Evolutionary conservation across 2,329 filamentous ascomycete genomes (phyloP).

Genomic region (Fusarium succisae): DNA sequence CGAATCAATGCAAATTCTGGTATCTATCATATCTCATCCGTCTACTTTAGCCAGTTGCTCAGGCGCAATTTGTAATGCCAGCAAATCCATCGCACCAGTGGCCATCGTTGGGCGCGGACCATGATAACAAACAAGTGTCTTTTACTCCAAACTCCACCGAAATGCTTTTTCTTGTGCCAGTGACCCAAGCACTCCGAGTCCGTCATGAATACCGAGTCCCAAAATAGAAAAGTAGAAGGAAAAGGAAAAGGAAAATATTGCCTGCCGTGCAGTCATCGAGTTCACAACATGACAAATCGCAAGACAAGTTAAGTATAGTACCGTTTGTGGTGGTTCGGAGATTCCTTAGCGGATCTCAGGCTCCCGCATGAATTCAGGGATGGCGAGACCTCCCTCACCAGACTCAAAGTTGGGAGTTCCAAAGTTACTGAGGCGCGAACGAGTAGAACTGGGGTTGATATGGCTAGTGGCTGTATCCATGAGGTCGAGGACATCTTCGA

Average conservation of each 20-base stretch:
- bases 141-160: constrained; percentile 16
- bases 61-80: background rate
- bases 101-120: background rate
- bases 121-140: constrained; percentile 15
- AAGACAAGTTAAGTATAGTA: background rate
- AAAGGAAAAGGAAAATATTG: background rate
- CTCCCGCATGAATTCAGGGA: constrained; percentile 56
- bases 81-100: background rate
- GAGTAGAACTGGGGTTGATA: constrained; percentile 3
- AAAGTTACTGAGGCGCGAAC: constrained; percentile 42
- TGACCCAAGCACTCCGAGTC: background rate
- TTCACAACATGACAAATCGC: background rate
- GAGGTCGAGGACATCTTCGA: constrained; percentile 44
- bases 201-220: background rate
- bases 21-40: constrained; percentile 25
- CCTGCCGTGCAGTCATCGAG: background rate
- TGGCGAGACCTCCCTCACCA: constrained; percentile 48
- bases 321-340: background rate
- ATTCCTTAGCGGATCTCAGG: constrained; percentile 51
- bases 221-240: background rate
- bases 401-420: constrained; percentile 45
- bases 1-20: constrained; percentile 1
- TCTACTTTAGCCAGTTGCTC: constrained; percentile 19
- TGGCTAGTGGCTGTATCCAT: constrained; percentile 32
- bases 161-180: background rate